phyloP scores from a whole-genome alignment of 495 filamentous ascomycete genomes.

The Daldinia caldariorum region DNA sequence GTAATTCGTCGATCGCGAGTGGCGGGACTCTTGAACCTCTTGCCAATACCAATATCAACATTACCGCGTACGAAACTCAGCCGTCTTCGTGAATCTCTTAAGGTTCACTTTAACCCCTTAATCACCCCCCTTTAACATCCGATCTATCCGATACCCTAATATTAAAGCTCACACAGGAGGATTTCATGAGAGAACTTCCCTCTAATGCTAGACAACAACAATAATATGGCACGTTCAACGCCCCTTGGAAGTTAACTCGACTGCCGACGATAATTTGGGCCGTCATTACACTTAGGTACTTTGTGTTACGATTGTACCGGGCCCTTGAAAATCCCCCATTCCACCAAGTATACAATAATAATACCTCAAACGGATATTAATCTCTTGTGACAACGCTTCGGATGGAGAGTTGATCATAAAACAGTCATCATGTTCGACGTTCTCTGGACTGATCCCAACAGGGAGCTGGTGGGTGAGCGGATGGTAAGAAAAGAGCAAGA shows the following conservation, averaged over 20 bases:
- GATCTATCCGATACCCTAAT: conserved; percentile 6
- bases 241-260: conserved; percentile 18
- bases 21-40: conserved; percentile 6
- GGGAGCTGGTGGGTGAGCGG: conserved; percentile 58
- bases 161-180: neutral
- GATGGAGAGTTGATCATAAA: neutral
- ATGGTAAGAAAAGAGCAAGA: conserved; percentile 53
- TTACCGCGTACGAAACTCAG: conserved; percentile 4
- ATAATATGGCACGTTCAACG: conserved; percentile 26
- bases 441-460: conserved; percentile 58
- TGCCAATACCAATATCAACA: conserved; percentile 6
- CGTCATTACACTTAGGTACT: conserved; percentile 11
- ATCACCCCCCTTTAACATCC: neutral
- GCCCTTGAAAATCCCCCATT: conserved; percentile 1
- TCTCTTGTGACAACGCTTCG: neutral
- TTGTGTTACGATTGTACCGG: conserved; percentile 12
- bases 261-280: conserved; percentile 6
- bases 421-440: conserved; percentile 60
- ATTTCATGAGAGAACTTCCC: conserved; percentile 2
- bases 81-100: conserved; percentile 16
- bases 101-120: conserved; percentile 1
- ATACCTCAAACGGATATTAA: conserved; percentile 3
- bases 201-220: conserved; percentile 15
- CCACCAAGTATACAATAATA: neutral
- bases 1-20: conserved; percentile 2